Base-by-base conservation (phyloP, 176 grass and related monocot genomes). In the Melocanna baccifera region DNA sequence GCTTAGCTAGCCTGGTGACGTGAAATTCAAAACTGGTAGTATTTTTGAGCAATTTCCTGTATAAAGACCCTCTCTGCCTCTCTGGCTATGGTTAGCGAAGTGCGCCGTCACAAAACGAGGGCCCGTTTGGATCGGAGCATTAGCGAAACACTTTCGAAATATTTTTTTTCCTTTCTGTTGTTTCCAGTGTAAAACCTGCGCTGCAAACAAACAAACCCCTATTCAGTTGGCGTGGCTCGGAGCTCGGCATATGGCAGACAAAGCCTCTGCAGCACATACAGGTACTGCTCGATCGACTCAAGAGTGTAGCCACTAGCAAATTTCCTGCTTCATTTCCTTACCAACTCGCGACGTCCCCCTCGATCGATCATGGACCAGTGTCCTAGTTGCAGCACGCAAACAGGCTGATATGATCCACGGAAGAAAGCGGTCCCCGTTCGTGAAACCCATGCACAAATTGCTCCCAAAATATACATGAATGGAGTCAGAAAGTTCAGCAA, bases 351-450 rank as follows among this genome's bases (percentile, higher is more conserved):
- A 79, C 43, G 61, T 36, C 42, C 19, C 42, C 61, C 63, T 79
- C 61, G n/a, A 65, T 45, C 18, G 18, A 78, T 78, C 40, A 63
- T 64, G 59, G 75, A 79, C 59, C 76, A 79, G 19, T 45, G 10
- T 14, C 15, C 61, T 50, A 79, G 41, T 65, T 79, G 61, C 77
- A 79, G 28, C 77, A 34, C 34, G 26, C 57, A 79, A 79, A 79
- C 76, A 65, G 42, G 42, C 59, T 46, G 5, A 62, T 63, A 78
- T 25, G 36, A 62, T 77, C 55, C 75, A 77, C 9, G 23, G n/a
- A 15, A 77, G 14, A 15, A 77, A 62, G 75, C 39, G 75, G 75
- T 45, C 75, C 75, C 37, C 37, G 8, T 2, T 29, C 56, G 10
- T 29, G 39, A 45, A 23, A 45, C 56, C 56, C 56, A 28, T 45